Conservation (phyloP, 2,329 filamentous ascomycete genomes). For the Canariomyces notabilis region DNA sequence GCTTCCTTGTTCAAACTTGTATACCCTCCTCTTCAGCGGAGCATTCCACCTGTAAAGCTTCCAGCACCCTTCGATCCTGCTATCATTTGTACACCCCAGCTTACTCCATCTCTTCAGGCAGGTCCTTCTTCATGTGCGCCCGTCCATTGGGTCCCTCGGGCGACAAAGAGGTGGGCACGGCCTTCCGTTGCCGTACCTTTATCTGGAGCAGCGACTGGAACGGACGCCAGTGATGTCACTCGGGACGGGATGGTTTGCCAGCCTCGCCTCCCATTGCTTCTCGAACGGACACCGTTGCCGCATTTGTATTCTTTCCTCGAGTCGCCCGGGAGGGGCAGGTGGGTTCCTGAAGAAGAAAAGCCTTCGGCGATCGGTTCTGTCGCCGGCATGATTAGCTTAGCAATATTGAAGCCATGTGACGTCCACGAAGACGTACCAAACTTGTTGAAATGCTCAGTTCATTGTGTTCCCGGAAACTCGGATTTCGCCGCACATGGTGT, state of each 20-base stretch:
- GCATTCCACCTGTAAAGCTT: too few species aligned
- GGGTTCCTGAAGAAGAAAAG: too few species aligned
- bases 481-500: too few species aligned
- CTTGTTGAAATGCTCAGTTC: too few species aligned
- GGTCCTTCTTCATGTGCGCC: constrained; percentile 59
- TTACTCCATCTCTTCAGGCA: constrained; percentile 35
- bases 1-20: neutral
- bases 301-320: too few species aligned
- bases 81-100: constrained; percentile 1
- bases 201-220: constrained; percentile 63
- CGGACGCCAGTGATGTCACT: constrained; percentile 17
- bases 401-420: too few species aligned
- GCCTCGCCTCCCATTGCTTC: neutral
- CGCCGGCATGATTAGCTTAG: too few species aligned
- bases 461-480: too few species aligned
- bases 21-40: too few species aligned
- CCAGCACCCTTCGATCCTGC: neutral
- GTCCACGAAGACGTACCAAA: too few species aligned
- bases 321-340: too few species aligned
- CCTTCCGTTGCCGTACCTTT: constrained; percentile 87
- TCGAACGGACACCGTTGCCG: neutral
- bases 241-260: neutral
- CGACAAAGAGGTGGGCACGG: constrained; percentile 73
- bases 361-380: too few species aligned
- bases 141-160: constrained; percentile 80